A percentile compares a stretch with the other conserved stretches of the same genome.
These are phyloP conservation scores for Hymenoscyphus scutula DNA, from an alignment of 2,329 filamentous ascomycete genomes.

Conservation along the genomic window DNA sequence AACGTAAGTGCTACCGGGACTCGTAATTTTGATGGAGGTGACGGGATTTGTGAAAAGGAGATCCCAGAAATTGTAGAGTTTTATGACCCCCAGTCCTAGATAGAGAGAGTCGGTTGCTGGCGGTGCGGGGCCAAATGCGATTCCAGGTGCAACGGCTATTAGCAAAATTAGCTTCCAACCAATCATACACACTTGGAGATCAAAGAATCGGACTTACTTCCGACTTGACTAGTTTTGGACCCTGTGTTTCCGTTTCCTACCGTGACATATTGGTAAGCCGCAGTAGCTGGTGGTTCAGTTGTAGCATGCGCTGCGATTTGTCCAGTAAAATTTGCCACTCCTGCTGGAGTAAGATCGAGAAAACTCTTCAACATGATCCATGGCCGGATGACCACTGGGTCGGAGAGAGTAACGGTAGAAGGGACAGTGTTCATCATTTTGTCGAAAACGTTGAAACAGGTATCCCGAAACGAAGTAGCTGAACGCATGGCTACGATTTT, in stretches of 20 bases:
- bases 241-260: slow-evolving; percentile 17
- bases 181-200: too few species aligned
- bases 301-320: slow-evolving; percentile 7
- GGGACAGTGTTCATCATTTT: slow-evolving; percentile 27
- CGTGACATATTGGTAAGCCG: slow-evolving; percentile 18
- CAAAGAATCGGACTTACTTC: slow-evolving; percentile 8
- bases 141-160: too few species aligned
- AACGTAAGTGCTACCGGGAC: too few species aligned
- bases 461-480: slow-evolving; percentile 19
- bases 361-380: slow-evolving; percentile 18
- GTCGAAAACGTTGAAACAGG: slow-evolving; percentile 22
- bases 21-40: too few species aligned
- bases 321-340: slow-evolving; percentile 14
- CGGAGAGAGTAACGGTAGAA: slow-evolving; percentile 15
- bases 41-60: too few species aligned
- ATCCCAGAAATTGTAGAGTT: too few species aligned
- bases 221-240: slow-evolving; percentile 8
- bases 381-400: slow-evolving; percentile 17
- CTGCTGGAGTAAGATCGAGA: slow-evolving; percentile 17
- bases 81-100: too few species aligned
- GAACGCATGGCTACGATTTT: slow-evolving; percentile 14
- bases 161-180: too few species aligned
- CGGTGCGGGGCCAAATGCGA: too few species aligned
- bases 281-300: slow-evolving; percentile 13
- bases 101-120: too few species aligned